Conservation (phyloP, 441 rosid genomes). For the Francoa sonchifolia region DNA sequence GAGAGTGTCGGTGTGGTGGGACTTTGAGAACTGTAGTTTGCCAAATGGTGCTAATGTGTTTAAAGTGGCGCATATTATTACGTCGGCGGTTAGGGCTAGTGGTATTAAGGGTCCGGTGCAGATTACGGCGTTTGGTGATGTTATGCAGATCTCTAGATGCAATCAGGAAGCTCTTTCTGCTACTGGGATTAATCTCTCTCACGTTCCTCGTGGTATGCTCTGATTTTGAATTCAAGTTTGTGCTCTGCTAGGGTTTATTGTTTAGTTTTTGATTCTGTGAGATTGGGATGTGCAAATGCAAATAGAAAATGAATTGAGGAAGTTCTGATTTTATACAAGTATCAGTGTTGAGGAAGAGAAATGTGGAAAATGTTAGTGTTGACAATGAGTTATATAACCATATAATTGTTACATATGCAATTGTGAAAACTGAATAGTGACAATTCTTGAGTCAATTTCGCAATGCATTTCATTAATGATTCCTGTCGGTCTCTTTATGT, state of each 20-base stretch:
- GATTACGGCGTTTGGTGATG: constrained; percentile 76
- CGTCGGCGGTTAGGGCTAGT: constrained; percentile 48
- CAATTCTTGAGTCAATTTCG: no score
- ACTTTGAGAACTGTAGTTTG: constrained; percentile 69
- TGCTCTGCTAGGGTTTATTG: background rate
- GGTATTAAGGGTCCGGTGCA: constrained; percentile 85
- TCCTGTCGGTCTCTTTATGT: no score
- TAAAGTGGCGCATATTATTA: constrained; percentile 39
- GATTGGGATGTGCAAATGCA: no score
- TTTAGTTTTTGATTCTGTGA: background rate
- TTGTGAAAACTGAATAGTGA: no score
- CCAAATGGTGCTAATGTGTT: constrained; percentile 53
- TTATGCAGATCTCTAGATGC: constrained; percentile 46
- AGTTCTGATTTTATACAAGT: no score
- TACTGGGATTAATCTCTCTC: constrained; percentile 58
- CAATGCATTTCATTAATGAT: no score
- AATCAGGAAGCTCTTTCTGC: constrained; percentile 67
- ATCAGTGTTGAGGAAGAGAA: no score
- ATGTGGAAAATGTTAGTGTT: no score
- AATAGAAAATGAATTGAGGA: no score
- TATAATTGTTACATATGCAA: no score
- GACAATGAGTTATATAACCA: background rate
- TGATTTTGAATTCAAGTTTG: background rate
- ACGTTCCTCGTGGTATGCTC: constrained; percentile 48
- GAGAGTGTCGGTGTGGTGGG: constrained; percentile 92